Evolutionary conservation across 2,329 filamentous ascomycete genomes (phyloP).

Genomic region (Teratosphaeria zuluensis): DNA sequence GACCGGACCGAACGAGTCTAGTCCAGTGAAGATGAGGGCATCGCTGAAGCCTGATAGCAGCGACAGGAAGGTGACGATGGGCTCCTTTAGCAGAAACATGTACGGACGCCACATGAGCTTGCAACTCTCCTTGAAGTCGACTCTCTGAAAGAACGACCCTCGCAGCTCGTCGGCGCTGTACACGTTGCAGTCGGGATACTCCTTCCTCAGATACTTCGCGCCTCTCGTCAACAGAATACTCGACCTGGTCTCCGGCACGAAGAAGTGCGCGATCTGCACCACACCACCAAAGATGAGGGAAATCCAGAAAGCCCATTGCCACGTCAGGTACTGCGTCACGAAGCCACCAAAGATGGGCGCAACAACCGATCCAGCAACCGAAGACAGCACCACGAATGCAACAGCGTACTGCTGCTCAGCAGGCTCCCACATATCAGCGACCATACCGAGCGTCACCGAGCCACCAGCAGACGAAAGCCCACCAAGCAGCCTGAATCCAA

Average conservation of each 20-base stretch:
- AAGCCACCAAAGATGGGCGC: constrained; percentile 25
- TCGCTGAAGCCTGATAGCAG: constrained; percentile 64
- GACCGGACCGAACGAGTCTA: constrained; percentile 60
- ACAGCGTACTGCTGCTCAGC: constrained; percentile 51
- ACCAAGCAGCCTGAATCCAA: constrained; percentile 32
- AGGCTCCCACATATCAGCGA: constrained; percentile 53
- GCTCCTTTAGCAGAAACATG: constrained; percentile 63
- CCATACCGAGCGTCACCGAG: constrained; percentile 54
- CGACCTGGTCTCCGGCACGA: constrained; percentile 66
- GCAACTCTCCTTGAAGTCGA: constrained; percentile 31
- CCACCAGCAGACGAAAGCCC: constrained; percentile 47
- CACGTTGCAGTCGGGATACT: constrained; percentile 36
- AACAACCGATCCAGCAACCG: constrained; percentile 23
- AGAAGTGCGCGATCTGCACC: constrained; percentile 47
- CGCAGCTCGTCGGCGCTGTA: constrained; percentile 64
- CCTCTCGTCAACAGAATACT: constrained; percentile 68
- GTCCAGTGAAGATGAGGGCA: constrained; percentile 68
- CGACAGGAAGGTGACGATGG: constrained; percentile 61
- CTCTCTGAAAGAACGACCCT: constrained; percentile 20
- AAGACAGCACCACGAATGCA: constrained; percentile 40
- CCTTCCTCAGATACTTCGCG: constrained; percentile 58
- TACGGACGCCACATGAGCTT: constrained; percentile 56
- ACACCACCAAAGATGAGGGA: constrained; percentile 68
- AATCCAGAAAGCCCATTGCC: constrained; percentile 78
- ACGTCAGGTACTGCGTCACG: constrained; percentile 39